These are phyloP conservation scores for Boehmeria nivea DNA, from an alignment of 306 rosid genomes.

Conservation along the genomic window DNA sequence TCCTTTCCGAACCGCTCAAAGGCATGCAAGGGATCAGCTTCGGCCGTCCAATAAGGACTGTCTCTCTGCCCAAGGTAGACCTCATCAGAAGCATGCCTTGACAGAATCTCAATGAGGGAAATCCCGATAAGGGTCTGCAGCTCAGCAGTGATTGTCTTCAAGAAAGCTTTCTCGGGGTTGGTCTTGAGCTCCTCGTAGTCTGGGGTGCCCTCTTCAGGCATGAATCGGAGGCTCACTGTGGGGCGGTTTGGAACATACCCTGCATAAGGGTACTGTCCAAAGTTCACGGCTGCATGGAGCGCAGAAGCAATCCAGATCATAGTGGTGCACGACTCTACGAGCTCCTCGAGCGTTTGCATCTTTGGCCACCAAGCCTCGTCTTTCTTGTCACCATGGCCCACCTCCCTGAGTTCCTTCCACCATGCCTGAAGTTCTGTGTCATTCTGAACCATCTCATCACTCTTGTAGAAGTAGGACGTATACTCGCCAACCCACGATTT, in stretches of 20 bases:
- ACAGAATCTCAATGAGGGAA: slow-evolving; percentile 20
- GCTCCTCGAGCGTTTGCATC: slow-evolving; percentile 7
- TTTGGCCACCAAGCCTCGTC: slow-evolving; percentile 17
- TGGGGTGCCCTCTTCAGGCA: slow-evolving; percentile 14
- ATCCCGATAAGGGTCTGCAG: slow-evolving; percentile 12
- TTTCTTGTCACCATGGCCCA: slow-evolving; percentile 16
- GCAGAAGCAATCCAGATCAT: slow-evolving; percentile 14
- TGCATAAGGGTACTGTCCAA: slow-evolving; percentile 17
- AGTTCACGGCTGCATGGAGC: slow-evolving; percentile 12
- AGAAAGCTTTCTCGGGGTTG: slow-evolving; percentile 1
- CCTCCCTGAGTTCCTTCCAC: slow-evolving; percentile 14
- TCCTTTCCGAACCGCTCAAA: slow-evolving; percentile 45
- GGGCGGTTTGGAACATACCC: slow-evolving; percentile 15
- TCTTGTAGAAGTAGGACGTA: slow-evolving; percentile 4
- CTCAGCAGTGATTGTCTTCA: slow-evolving; percentile 12
- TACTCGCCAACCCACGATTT: slow-evolving; percentile 12
- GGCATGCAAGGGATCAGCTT: slow-evolving; percentile 36
- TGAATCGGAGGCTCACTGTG: slow-evolving; percentile 12
- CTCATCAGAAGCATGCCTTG: slow-evolving; percentile 52
- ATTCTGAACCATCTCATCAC: not conserved
- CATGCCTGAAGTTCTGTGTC: slow-evolving; percentile 13
- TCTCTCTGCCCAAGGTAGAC: slow-evolving; percentile 46
- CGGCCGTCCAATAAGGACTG: slow-evolving; percentile 51
- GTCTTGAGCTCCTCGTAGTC: slow-evolving; percentile 8
- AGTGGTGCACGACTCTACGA: not conserved